Evolutionary conservation across 208 protist species (phyloP).

Genomic region (Histomonas meleagridis): DNA sequence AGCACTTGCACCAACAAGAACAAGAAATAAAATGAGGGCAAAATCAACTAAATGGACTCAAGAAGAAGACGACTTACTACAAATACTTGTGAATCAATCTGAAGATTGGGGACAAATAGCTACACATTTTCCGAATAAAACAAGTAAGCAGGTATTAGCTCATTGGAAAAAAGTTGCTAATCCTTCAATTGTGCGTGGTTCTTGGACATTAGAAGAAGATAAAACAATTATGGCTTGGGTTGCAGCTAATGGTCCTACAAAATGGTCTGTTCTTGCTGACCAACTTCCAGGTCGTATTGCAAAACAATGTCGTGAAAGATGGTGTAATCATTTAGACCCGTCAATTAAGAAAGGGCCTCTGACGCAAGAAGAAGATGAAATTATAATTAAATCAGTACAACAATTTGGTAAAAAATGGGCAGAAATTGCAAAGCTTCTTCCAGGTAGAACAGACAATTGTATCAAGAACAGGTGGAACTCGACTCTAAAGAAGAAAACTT

Average conservation of each 20-base stretch:
- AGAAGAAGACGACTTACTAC: neutral
- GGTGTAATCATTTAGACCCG: conserved; percentile 54
- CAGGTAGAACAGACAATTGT: conserved; percentile 53
- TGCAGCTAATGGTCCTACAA: neutral
- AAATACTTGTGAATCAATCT: neutral
- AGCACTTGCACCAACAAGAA: neutral
- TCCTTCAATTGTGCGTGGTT: neutral
- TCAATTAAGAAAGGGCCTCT: conserved; percentile 46
- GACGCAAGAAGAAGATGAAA: conserved; percentile 50
- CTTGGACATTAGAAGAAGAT: neutral
- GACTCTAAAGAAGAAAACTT: conserved; percentile 41
- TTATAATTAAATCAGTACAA: conserved; percentile 45
- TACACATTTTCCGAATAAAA: neutral
- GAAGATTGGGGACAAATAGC: neutral
- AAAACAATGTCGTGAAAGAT: conserved; percentile 54
- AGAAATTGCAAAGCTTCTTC: conserved; percentile 49
- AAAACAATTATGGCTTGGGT: neutral
- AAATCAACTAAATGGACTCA: neutral
- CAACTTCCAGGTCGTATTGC: conserved; percentile 44
- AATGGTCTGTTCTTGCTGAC: neutral
- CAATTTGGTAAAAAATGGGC: conserved; percentile 48
- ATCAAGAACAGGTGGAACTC: conserved; percentile 56
- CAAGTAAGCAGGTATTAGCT: neutral
- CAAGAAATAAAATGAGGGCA: neutral
- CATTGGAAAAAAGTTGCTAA: neutral